Conservation (phyloP, 2,329 filamentous ascomycete genomes). For the Phaeophleospora eucalypticola region DNA sequence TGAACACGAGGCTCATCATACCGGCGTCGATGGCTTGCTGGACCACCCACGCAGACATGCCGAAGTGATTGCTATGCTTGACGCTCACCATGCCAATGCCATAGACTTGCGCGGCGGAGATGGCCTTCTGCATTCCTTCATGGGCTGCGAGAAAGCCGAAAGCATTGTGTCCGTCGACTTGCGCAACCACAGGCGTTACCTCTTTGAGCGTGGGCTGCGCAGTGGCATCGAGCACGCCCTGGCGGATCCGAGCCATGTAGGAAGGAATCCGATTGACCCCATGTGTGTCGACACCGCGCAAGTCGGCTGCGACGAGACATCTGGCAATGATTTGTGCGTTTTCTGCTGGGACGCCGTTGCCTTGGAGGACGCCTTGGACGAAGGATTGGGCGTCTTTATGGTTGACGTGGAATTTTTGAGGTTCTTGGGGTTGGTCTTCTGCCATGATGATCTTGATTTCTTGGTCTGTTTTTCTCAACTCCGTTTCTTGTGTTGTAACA, state of each 20-base stretch:
- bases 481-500: no score
- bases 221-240: slow-evolving; percentile 61
- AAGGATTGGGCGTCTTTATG: slow-evolving; percentile 40
- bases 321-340: slow-evolving; percentile 62
- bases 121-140: slow-evolving; percentile 61
- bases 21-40: slow-evolving; percentile 68
- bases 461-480: no score
- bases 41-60: slow-evolving; percentile 78
- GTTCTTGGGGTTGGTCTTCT: slow-evolving; percentile 7
- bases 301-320: slow-evolving; percentile 68
- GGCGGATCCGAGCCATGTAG: slow-evolving; percentile 69
- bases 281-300: slow-evolving; percentile 76
- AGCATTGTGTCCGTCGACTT: slow-evolving; percentile 63
- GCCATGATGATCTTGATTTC: no score
- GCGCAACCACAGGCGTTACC: slow-evolving; percentile 66
- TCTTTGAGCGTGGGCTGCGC: slow-evolving; percentile 57
- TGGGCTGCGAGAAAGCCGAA: slow-evolving; percentile 73
- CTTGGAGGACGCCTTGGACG: slow-evolving; percentile 53
- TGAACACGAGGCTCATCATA: slow-evolving; percentile 60
- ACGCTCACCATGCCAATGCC: slow-evolving; percentile 74
- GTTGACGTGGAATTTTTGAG: slow-evolving; percentile 19
- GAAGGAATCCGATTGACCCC: slow-evolving; percentile 74
- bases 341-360: slow-evolving; percentile 55
- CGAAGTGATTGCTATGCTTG: slow-evolving; percentile 76
- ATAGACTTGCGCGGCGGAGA: slow-evolving; percentile 59